Base-by-base conservation (phyloP, 1,284 basidiomycete genomes). In the Ceratorhiza oryzae-sativae region DNA sequence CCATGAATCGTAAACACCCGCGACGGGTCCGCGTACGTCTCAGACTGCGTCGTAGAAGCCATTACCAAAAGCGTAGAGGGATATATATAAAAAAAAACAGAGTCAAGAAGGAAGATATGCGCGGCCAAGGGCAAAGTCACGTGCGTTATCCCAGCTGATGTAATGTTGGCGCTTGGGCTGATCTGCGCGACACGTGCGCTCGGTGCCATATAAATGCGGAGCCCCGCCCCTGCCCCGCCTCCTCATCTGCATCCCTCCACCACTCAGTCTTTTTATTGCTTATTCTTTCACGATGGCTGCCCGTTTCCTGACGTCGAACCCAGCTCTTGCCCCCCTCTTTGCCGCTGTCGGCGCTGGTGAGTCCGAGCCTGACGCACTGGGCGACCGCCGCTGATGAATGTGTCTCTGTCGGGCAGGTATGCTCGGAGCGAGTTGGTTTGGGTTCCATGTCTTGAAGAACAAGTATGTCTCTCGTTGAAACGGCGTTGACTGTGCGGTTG, bases 1-100 rank as follows among this genome's bases (percentile, higher is more conserved):
- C 92, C 92, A 30, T 89, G 85, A 70, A 93, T 84, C 49, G 90
- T 90, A 79, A 87, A 87, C 25, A 81, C 78, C 61, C 79, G 81
- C 45, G 80, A 74, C 75, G 67, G 41, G 41, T 58, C 27, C 5
- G 67, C 67, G 59, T 48, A 70, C 13, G 67, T 70, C 42, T 42
- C 67, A 59, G 67, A 70, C 36, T 23, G 42, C 25, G 67, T 70
- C 27, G 63, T 59, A n/a, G 72, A 68, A 53, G 73, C 63, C 73
- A 74, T 74, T 27, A 20, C 41, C 25, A 67, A 63, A 5, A 23
- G n/a, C n/a, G n/a, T n/a, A n/a, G n/a, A n/a, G n/a, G n/a, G 62
- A 61, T 5, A 42, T n/a, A 60, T 45, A 32, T 30, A 10, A 32
- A 30, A 55, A 30, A 32, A 42, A 36, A 48, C 6, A 48, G 32